Base-by-base conservation (phyloP, 805 yeast genomes). In the Candida endomychidarum region DNA sequence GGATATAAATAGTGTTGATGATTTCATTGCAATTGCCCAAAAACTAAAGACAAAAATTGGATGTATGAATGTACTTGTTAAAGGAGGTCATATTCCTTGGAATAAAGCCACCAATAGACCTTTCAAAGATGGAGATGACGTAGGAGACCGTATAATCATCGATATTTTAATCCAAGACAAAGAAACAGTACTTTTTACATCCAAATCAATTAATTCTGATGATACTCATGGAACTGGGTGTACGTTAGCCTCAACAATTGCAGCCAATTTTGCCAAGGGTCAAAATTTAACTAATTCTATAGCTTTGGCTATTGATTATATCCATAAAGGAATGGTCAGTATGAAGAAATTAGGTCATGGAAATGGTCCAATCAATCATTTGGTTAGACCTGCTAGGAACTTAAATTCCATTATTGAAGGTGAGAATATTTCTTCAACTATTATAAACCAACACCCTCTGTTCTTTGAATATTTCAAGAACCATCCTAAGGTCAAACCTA, bases 181-280 rank as follows among this genome's bases (percentile, higher is more conserved):
- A 1, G 46, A 52, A 2, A 56, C 63, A 34, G 63, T 72, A 0
- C 51, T 78, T 1, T 80, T 70, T 53, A 70, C 66, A 37, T 80
- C 83, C 14, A 60, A 57, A 1, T 72, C 54, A 40, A 54, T 72
- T 3, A 52, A 63, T 5, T 67, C 88, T 0, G 58, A 61, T 2
- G 77, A 82, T 52, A 79, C 86, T 1, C 96, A 89, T 58, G 96
- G 96, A 9, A 86, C 96, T 3, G 96, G 96, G 1, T 89, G 96
- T 60, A 85, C 96, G 0, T 67, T 89, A 37, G 80, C 95, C 0
- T 81, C 95, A 0, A 74, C 95, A 0, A 82, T 89, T 46, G 81
- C 93, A 0, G 80, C 93, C 2, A 78, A 84, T 49, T 50, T 87
- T 18, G 90, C 95, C 3, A 68, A 68, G 24, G 82, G 81, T 0